Evolutionary conservation across 2,329 filamentous ascomycete species (phyloP).

Genomic region (Exophiala sp.): DNA sequence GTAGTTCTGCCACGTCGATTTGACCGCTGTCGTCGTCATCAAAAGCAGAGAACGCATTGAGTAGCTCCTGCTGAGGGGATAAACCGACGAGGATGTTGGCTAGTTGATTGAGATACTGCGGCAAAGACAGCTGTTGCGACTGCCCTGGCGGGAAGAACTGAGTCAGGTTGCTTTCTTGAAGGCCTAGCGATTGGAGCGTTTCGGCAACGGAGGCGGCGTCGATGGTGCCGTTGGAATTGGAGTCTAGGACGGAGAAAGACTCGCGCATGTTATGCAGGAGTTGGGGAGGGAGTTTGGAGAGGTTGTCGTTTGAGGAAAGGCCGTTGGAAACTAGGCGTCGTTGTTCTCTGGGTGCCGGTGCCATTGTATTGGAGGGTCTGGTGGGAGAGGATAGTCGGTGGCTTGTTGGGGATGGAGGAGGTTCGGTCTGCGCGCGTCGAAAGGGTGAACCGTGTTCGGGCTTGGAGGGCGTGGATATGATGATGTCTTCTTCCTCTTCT

Average conservation of each 20-base stretch:
- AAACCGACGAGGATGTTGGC: slow-evolving; percentile 70
- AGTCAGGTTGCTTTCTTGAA: slow-evolving; percentile 72
- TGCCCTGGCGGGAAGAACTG: slow-evolving; percentile 75
- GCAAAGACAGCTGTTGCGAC: slow-evolving; percentile 73
- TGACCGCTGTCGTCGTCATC: slow-evolving; percentile 95
- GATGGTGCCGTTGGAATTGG: slow-evolving; percentile 79
- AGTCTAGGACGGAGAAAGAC: slow-evolving; percentile 88
- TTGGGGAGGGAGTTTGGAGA: slow-evolving; percentile 63
- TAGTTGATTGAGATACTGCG: slow-evolving; percentile 79
- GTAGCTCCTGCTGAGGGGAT: slow-evolving; percentile 73
- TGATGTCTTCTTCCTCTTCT: slow-evolving; percentile 33
- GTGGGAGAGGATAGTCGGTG: slow-evolving; percentile 3
- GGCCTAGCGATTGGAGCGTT: slow-evolving; percentile 66
- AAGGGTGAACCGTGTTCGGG: slow-evolving; percentile 33
- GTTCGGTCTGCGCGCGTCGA: slow-evolving; percentile 30
- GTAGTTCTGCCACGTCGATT: slow-evolving; percentile 76
- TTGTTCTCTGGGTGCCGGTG: slow-evolving; percentile 2
- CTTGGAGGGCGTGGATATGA: slow-evolving; percentile 41
- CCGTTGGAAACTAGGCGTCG: slow-evolving; percentile 16
- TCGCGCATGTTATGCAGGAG: slow-evolving; percentile 87
- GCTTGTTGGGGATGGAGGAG: slow-evolving; percentile 38
- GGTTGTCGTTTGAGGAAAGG: slow-evolving; percentile 33
- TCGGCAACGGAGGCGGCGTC: slow-evolving; percentile 79
- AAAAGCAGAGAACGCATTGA: slow-evolving; percentile 90
- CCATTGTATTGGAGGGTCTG: slow-evolving; percentile 7